phyloP scores from a whole-genome alignment of 192 early-diverging fungal species.

The Linnemannia zychae region DNA sequence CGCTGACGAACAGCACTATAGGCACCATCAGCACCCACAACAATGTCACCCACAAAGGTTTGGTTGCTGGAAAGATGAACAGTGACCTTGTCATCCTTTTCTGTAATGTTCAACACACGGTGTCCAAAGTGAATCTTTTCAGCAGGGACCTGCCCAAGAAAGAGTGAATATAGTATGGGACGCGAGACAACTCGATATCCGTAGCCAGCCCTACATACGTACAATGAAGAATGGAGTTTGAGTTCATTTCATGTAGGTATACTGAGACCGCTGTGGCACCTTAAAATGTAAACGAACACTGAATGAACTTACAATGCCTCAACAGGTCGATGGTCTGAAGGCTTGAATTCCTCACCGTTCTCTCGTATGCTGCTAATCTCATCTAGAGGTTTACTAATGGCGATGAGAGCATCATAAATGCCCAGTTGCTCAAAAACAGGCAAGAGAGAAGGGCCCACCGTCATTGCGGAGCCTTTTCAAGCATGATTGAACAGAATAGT shows the following conservation, averaged over 20 bases:
- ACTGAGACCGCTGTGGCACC: too few relatives aligned
- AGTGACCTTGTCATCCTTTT: not conserved
- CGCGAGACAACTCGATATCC: conserved; percentile 5
- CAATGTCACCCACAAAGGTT: not conserved
- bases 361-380: too few relatives aligned
- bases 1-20: not conserved
- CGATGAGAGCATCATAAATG: not conserved
- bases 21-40: conserved; percentile 9
- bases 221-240: too few relatives aligned
- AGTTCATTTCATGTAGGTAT: too few relatives aligned
- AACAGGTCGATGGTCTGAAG: not conserved
- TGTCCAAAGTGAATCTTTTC: conserved; percentile 22
- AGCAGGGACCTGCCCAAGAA: not conserved
- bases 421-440: not conserved
- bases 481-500: too few relatives aligned
- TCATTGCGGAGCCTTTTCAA: not conserved
- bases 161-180: not conserved
- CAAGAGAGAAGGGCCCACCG: not conserved
- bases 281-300: not conserved
- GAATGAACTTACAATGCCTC: not conserved
- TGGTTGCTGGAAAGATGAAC: not conserved
- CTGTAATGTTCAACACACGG: conserved; percentile 4
- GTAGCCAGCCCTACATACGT: not conserved
- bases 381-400: too few relatives aligned
- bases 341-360: too few relatives aligned